These are phyloP conservation scores for Cystoisospora suis DNA, from an alignment of 169 alveolate genomes.

Conservation along the genomic window DNA sequence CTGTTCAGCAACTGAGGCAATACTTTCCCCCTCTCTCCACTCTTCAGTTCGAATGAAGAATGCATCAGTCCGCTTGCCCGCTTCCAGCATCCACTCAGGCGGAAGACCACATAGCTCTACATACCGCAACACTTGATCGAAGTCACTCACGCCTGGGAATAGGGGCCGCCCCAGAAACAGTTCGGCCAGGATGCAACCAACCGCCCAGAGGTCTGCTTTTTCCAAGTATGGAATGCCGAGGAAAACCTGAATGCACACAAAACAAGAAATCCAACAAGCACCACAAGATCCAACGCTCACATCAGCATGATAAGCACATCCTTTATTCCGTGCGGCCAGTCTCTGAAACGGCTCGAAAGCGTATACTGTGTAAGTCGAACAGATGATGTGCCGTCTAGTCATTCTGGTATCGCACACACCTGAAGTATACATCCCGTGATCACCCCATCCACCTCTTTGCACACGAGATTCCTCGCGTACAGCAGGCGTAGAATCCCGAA, in stretches of 20 bases:
- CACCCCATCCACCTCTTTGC: too few relatives aligned
- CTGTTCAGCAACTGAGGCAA: not conserved
- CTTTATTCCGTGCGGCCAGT: too few relatives aligned
- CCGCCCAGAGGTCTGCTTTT: slow-evolving; percentile 99
- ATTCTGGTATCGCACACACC: too few relatives aligned
- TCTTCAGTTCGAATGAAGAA: not conserved
- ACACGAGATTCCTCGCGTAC: too few relatives aligned
- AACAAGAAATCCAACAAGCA: too few relatives aligned
- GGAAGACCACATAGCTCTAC: not conserved
- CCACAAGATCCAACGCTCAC: too few relatives aligned
- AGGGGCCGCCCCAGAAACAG: slow-evolving; percentile 82
- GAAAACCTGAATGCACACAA: slow-evolving; percentile 34
- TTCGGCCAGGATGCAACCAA: slow-evolving; percentile 97
- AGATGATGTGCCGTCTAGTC: too few relatives aligned
- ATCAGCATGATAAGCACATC: too few relatives aligned
- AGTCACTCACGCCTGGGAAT: slow-evolving; percentile 84
- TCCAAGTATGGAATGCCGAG: slow-evolving; percentile 87
- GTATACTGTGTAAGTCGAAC: too few relatives aligned
- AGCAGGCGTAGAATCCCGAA: too few relatives aligned
- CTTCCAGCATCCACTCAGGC: slow-evolving; percentile 36
- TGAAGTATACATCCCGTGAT: too few relatives aligned
- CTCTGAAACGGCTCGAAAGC: too few relatives aligned
- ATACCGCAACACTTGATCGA: slow-evolving; percentile 54
- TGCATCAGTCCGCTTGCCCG: not conserved
- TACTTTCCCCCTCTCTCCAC: not conserved